Evolutionary conservation across 2,329 filamentous ascomycete genomes (phyloP).

Genomic region (Didymella lethalis): DNA sequence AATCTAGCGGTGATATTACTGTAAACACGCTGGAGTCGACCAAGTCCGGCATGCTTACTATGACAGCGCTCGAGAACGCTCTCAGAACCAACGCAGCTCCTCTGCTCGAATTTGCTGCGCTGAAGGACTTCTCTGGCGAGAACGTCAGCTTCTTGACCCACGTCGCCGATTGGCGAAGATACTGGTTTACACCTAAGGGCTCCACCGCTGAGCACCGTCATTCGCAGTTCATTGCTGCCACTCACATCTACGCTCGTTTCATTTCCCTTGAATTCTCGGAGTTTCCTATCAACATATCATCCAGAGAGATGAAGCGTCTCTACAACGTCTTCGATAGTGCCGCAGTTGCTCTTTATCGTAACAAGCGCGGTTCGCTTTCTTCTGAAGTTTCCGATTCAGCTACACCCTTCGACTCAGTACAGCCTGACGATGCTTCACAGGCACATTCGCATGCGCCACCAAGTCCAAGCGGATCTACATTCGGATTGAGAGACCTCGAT

Average conservation of each 20-base stretch:
- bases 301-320: slow-evolving; percentile 39
- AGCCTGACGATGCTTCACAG: slow-evolving; percentile 12
- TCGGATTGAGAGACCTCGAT: slow-evolving; percentile 35
- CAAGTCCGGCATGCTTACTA: slow-evolving; percentile 45
- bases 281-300: slow-evolving; percentile 48
- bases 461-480: slow-evolving; percentile 26
- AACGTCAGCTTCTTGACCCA: slow-evolving; percentile 48
- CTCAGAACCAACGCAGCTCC: slow-evolving; percentile 42
- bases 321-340: slow-evolving; percentile 38
- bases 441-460: slow-evolving; percentile 19
- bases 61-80: slow-evolving; percentile 46
- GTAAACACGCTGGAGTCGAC: slow-evolving; percentile 37
- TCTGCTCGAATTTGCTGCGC: slow-evolving; percentile 43
- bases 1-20: slow-evolving; percentile 18
- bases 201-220: slow-evolving; percentile 35
- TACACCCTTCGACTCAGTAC: slow-evolving; percentile 41
- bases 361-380: slow-evolving; percentile 25
- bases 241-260: slow-evolving; percentile 46
- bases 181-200: slow-evolving; percentile 37
- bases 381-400: slow-evolving; percentile 30
- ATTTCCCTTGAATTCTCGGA: slow-evolving; percentile 46
- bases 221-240: slow-evolving; percentile 41
- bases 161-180: slow-evolving; percentile 44
- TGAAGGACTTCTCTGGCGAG: slow-evolving; percentile 48
- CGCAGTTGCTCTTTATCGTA: slow-evolving; percentile 33